Percentiles rank a stretch among this genome's conserved stretches.
phyloP scores from a whole-genome alignment of 2,329 filamentous ascomycete genomes.

The Alternaria tenuissima region DNA sequence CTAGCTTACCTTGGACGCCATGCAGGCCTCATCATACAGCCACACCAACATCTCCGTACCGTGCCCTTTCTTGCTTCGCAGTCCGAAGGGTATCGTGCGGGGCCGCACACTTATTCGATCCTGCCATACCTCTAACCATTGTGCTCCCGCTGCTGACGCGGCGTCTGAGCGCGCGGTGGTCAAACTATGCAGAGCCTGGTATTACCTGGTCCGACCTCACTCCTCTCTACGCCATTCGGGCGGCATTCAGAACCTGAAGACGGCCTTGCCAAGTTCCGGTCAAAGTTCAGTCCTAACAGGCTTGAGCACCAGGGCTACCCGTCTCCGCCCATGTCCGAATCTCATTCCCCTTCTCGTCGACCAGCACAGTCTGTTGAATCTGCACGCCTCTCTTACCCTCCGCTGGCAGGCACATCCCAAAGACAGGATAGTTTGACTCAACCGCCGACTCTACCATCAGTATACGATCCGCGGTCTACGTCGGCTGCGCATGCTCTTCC shows the following conservation, averaged over 20 bases:
- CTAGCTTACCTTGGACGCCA: conserved; percentile 45
- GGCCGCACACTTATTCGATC: conserved; percentile 28
- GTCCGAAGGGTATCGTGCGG: conserved; percentile 24
- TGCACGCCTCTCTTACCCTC: conserved; percentile 39
- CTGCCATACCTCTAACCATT: conserved; percentile 36
- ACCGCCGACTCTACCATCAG: conserved; percentile 34
- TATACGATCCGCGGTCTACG: conserved; percentile 38
- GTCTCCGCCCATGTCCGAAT: conserved; percentile 62
- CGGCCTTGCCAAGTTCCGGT: conserved; percentile 44
- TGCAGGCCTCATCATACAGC: conserved; percentile 40
- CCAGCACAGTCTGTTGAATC: conserved; percentile 47
- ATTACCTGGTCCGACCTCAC: conserved; percentile 48
- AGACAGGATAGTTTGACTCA: conserved; percentile 36
- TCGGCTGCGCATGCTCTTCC: conserved; percentile 26
- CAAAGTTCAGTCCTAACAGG: conserved; percentile 47
- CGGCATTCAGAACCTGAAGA: conserved; percentile 47
- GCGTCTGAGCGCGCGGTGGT: conserved; percentile 47
- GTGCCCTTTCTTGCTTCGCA: conserved; percentile 28
- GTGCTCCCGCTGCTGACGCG: conserved; percentile 46
- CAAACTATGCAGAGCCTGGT: conserved; percentile 55
- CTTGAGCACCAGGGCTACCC: conserved; percentile 53
- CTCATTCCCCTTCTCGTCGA: conserved; percentile 54
- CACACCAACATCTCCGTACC: conserved; percentile 30
- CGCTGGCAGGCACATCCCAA: conserved; percentile 32
- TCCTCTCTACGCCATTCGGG: conserved; percentile 49